phyloP scores from a whole-genome alignment of 2,329 filamentous ascomycete species.

The Ophiostoma quercus region DNA sequence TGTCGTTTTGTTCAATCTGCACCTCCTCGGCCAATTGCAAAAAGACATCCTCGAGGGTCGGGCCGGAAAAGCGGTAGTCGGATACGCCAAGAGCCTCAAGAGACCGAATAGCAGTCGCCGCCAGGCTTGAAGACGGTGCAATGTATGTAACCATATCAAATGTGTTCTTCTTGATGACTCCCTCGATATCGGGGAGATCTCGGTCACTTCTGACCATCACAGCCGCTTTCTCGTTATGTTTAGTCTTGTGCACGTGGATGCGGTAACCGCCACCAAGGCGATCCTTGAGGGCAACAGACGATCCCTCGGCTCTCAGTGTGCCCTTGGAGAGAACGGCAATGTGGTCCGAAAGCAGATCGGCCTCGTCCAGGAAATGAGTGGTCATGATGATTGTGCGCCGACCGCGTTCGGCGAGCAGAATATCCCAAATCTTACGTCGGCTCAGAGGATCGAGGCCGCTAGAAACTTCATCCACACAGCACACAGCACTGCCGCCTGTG shows the following conservation, averaged over 20 bases:
- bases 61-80: constrained; percentile 81
- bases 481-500: constrained; percentile 79
- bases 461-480: constrained; percentile 87
- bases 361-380: constrained; percentile 91
- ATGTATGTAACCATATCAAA: constrained; percentile 71
- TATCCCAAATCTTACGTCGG: constrained; percentile 89
- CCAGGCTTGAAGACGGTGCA: constrained; percentile 62
- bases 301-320: constrained; percentile 72
- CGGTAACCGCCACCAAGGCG: constrained; percentile 77
- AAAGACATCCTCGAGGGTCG: constrained; percentile 91
- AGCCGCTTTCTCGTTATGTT: constrained; percentile 35
- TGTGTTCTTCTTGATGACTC: constrained; percentile 51
- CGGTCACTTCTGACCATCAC: constrained; percentile 18
- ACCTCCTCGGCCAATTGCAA: constrained; percentile 79
- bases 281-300: constrained; percentile 80
- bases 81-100: constrained; percentile 62
- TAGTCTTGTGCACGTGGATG: constrained; percentile 63
- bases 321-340: constrained; percentile 86
- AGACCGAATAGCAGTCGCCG: constrained; percentile 63
- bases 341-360: constrained; percentile 80
- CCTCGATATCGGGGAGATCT: constrained; percentile 48
- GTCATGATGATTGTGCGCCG: constrained; percentile 78
- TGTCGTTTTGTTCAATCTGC: constrained; percentile 42
- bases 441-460: constrained; percentile 83
- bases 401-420: constrained; percentile 77